These are phyloP conservation scores for Neofusicoccum parvum DNA, from an alignment of 2,329 filamentous ascomycete genomes.

Conservation along the genomic window DNA sequence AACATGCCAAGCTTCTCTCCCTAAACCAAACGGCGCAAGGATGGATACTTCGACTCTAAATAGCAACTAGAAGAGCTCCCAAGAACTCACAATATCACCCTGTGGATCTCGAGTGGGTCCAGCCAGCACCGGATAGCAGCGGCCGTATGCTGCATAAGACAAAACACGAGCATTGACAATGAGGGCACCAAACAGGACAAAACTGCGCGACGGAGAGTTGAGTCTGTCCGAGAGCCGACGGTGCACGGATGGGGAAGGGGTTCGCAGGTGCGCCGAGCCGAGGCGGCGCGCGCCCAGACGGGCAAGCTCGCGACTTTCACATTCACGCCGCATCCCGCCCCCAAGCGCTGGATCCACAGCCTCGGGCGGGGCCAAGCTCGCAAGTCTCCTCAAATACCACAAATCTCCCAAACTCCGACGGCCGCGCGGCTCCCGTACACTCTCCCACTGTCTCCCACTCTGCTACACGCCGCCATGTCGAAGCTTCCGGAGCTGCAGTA, in stretches of 20 bases:
- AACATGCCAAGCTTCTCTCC: background rate
- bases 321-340: background rate
- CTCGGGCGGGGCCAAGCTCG: background rate
- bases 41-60: background rate
- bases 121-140: too few relatives aligned
- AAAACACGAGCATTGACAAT: too few relatives aligned
- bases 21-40: background rate
- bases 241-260: slow-evolving; percentile 13
- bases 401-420: background rate
- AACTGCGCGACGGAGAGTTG: background rate
- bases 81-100: too few relatives aligned
- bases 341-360: background rate
- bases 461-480: slow-evolving; percentile 24
- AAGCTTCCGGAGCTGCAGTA: slow-evolving; percentile 38
- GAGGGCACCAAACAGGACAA: background rate
- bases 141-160: too few relatives aligned
- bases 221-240: background rate
- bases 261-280: background rate
- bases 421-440: background rate
- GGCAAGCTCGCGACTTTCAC: background rate
- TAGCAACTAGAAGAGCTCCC: too few relatives aligned
- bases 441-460: background rate
- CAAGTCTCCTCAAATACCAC: background rate
- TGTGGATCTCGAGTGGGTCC: too few relatives aligned
- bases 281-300: background rate